A percentile compares a stretch with the other conserved stretches of the same genome.
Evolutionary conservation across 169 alveolate genomes (phyloP).

Genomic region (Eimeria praecox): DNA sequence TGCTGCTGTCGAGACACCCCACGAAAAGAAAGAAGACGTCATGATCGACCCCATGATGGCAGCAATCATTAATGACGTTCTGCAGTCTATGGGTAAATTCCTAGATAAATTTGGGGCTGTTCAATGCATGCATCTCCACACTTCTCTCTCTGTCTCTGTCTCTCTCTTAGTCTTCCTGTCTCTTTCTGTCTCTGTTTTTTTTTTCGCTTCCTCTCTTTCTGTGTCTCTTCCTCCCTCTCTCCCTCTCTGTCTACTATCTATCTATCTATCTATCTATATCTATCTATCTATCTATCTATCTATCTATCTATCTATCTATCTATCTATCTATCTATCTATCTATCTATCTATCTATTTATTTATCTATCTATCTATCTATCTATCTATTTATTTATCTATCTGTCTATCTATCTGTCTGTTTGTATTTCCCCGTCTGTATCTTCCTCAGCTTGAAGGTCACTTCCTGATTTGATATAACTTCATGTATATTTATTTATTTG

Average conservation of each 20-base stretch:
- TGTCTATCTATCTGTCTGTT: too few species aligned
- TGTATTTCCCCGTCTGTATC: too few species aligned
- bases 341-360: conserved; percentile 20
- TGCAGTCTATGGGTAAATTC: conserved; percentile 43
- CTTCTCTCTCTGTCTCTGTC: neutral
- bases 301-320: neutral
- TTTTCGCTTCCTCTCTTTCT: too few species aligned
- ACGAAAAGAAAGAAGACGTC: conserved; percentile 63
- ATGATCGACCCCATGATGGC: conserved; percentile 49
- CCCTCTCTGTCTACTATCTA: neutral
- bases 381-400: conserved; percentile 52
- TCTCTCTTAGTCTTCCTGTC: neutral
- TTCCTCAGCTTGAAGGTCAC: too few species aligned
- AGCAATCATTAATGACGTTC: neutral
- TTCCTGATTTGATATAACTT: too few species aligned
- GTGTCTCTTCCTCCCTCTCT: neutral
- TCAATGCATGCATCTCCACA: too few species aligned
- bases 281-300: too few species aligned
- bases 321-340: conserved; percentile 40
- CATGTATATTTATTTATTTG: conserved; percentile 69
- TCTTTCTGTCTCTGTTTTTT: too few species aligned
- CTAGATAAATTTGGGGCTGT: neutral
- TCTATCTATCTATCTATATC: neutral
- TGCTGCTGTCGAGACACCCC: conserved; percentile 54
- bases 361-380: conserved; percentile 45